Percentiles rank a stretch among this genome's conserved stretches.
Evolutionary conservation across 352 stramenopile species (phyloP).

Genomic region (Globisporangium lucens): DNA sequence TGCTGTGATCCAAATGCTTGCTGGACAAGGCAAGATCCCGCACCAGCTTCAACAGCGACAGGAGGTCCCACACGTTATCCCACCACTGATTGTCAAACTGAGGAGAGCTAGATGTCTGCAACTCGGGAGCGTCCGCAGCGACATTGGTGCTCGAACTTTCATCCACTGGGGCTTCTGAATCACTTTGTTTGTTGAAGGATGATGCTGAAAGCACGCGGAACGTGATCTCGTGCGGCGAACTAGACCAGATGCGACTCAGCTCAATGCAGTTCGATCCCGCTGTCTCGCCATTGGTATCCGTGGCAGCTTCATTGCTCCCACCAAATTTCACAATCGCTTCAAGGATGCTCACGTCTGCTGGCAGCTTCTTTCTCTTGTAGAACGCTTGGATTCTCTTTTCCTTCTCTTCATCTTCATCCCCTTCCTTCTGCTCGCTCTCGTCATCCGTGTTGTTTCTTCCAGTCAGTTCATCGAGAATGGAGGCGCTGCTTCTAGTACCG

Average conservation of each 20-base stretch:
- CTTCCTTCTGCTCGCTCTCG: slow-evolving; percentile 20
- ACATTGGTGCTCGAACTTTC: not conserved
- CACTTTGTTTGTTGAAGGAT: slow-evolving; percentile 4
- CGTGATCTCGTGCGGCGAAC: slow-evolving; percentile 51
- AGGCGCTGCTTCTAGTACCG: slow-evolving; percentile 24
- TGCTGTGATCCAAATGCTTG: not conserved
- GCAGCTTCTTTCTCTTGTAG: slow-evolving; percentile 34
- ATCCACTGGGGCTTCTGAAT: not conserved
- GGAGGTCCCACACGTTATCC: slow-evolving; percentile 63
- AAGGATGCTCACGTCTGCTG: slow-evolving; percentile 50
- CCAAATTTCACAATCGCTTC: slow-evolving; percentile 63
- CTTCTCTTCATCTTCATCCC: slow-evolving; percentile 30
- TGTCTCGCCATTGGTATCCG: not conserved
- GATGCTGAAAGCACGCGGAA: slow-evolving; percentile 34
- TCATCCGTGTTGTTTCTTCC: slow-evolving; percentile 16
- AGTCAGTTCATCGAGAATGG: slow-evolving; percentile 34
- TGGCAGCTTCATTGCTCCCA: slow-evolving; percentile 2
- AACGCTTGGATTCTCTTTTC: slow-evolving; percentile 40
- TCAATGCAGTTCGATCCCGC: slow-evolving; percentile 10
- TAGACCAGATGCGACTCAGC: slow-evolving; percentile 36
- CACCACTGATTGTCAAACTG: slow-evolving; percentile 26
- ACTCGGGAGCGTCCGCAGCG: not conserved
- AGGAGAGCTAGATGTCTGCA: not conserved
- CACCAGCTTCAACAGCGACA: slow-evolving; percentile 46
- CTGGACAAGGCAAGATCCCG: slow-evolving; percentile 21